Evolutionary conservation across 1,139 yeast species (phyloP), one percentile per base, ranked within the genome.

Genomic region (Sugiyamaella novakii): DNA sequence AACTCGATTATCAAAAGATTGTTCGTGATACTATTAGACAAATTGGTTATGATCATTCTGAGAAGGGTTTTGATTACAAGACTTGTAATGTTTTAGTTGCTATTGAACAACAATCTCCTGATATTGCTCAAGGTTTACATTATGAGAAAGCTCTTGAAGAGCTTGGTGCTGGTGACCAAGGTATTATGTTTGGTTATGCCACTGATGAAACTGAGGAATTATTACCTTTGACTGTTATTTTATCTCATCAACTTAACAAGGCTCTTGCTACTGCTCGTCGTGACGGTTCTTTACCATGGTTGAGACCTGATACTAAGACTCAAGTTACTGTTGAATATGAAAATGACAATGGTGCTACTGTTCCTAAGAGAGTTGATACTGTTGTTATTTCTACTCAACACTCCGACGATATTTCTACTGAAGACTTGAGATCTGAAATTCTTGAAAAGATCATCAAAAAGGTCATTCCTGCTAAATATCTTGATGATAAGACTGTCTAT

Each of bases 111-210:
- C 98, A 92, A 77, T 89, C 98, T 51, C 95, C 96, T 63, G 99
- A 92, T 76, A 92, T 92, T 65, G 98, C 98, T 58, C 98, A 92
- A 78, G 98, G 98, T 80, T 83, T 92, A 69, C 98, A 92, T 75
- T 87, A 86, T 76, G 97, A 92, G 73, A 81, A 89, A 77, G 94
- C 96, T 54, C 79, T 92, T 62, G 99, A 92, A 79, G 95, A 92
- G 54, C 83, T 92, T 69, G 99, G 98, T 73, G 98, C 99, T 60
- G 99, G 99, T 84, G 99, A 92, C 78, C 99, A 92, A 78, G 98
- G 99, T 83, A 92, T 92, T 72, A 92, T 92, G 99, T 92, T 92
- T 71, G 99, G 99, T 74, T 92, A 92, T 75, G 99, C 99, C 64
- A 84, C 98, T 58, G 97, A 92, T 69, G 99, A 92, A 79, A 89